Percentiles rank a stretch among this genome's conserved stretches.
These are phyloP conservation scores for Vigna trinervia DNA, from an alignment of 306 rosid species.

Conservation along the genomic window DNA sequence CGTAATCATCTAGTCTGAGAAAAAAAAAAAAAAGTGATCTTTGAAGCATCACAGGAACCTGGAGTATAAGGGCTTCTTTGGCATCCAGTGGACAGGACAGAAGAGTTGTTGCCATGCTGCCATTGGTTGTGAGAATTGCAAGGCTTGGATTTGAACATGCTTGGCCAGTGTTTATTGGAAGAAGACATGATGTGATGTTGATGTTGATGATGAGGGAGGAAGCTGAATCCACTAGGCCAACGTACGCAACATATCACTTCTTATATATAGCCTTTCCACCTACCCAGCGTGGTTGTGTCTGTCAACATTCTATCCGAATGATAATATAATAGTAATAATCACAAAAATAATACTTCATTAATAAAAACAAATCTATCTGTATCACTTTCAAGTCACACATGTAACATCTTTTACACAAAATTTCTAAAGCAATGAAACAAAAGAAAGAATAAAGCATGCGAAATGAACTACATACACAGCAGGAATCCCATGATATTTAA, in stretches of 20 bases:
- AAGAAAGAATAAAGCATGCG: background rate
- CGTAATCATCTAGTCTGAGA: background rate
- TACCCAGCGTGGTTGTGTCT: slow-evolving; percentile 29
- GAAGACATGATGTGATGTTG: slow-evolving; percentile 70
- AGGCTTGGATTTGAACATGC: slow-evolving; percentile 94
- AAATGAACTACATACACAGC: slow-evolving; percentile 43
- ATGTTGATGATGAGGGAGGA: background rate
- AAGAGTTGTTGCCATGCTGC: slow-evolving; percentile 75
- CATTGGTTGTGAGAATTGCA: slow-evolving; percentile 76
- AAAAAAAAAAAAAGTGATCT: background rate
- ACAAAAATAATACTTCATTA: background rate
- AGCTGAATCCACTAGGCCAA: slow-evolving; percentile 45
- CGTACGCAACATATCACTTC: slow-evolving; percentile 50
- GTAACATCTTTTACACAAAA: background rate
- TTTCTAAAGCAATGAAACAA: background rate
- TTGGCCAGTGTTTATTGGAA: slow-evolving; percentile 95
- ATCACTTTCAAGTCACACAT: slow-evolving; percentile 1
- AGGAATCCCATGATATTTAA: slow-evolving; percentile 59
- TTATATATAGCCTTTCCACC: slow-evolving; percentile 77
- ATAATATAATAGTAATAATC: background rate
- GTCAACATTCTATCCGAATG: slow-evolving; percentile 30
- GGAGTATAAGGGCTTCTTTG: slow-evolving; percentile 61
- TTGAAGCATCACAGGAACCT: slow-evolving; percentile 37
- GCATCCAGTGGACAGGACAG: slow-evolving; percentile 58
- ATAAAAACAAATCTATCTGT: background rate